Percentiles rank a stretch among this genome's conserved stretches.
phyloP scores from a whole-genome alignment of 495 filamentous ascomycete genomes.

The Baudoinia panamericana region DNA sequence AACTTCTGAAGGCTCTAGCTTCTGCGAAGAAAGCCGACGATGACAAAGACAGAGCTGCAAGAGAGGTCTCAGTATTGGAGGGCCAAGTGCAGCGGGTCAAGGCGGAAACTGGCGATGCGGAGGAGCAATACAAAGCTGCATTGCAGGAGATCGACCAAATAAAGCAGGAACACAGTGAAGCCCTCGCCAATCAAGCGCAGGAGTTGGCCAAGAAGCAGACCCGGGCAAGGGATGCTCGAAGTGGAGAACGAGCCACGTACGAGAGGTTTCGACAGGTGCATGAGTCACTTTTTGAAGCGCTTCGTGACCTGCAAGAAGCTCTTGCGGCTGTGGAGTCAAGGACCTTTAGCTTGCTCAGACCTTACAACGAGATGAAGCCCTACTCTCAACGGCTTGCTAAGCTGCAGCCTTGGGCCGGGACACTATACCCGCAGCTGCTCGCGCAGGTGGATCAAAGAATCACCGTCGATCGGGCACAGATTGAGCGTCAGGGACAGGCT shows the following conservation, averaged over 20 bases:
- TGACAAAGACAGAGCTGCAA: no score
- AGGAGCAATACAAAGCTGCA: no score
- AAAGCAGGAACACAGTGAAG: not conserved
- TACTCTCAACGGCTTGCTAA: no score
- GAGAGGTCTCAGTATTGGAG: no score
- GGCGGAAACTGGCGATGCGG: no score
- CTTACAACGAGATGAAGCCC: no score
- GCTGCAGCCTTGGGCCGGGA: not conserved
- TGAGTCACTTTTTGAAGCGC: not conserved
- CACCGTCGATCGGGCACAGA: no score
- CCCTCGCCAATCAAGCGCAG: not conserved
- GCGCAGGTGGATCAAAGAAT: no score
- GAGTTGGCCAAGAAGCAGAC: not conserved
- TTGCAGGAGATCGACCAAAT: not conserved
- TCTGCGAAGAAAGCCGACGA: no score
- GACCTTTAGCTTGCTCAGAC: not conserved
- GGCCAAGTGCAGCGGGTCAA: no score
- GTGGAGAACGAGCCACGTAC: conserved; percentile 2
- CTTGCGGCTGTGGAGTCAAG: not conserved
- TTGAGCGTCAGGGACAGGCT: no score
- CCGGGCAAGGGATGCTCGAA: not conserved
- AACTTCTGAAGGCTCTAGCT: no score
- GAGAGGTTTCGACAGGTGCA: conserved; percentile 3
- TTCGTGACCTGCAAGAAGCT: not conserved
- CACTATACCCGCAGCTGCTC: not conserved